Evolutionary conservation across 2,329 filamentous ascomycete species (phyloP).

Genomic region (Apiospora pterosperma): DNA sequence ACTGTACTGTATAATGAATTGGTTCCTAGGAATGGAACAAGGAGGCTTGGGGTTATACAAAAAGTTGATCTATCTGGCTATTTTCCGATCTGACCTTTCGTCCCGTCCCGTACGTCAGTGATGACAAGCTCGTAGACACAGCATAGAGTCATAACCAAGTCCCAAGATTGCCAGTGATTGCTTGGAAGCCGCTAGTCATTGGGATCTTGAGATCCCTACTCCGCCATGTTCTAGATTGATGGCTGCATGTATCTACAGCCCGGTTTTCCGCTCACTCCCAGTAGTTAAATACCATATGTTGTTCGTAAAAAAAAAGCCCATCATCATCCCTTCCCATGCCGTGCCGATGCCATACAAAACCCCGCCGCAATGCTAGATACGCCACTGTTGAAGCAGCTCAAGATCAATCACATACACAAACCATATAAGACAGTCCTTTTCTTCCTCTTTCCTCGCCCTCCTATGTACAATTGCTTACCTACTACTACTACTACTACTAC

Average conservation of each 20-base stretch:
- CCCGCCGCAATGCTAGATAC: constrained; percentile 3
- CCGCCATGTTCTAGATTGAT: not conserved
- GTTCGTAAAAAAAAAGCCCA: not conserved
- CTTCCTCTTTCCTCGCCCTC: not conserved
- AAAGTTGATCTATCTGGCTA: not conserved
- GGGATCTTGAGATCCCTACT: not conserved
- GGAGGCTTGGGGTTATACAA: not conserved
- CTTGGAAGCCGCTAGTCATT: not conserved
- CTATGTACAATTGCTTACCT: not conserved
- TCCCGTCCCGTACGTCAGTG: not conserved
- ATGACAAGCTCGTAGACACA: not conserved
- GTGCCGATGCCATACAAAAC: not conserved
- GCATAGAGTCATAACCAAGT: not conserved
- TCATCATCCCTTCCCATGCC: not conserved
- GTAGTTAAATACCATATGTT: constrained; percentile 1
- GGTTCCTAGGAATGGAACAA: not conserved
- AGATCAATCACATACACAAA: not conserved
- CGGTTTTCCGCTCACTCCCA: not conserved
- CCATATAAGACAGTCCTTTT: not conserved
- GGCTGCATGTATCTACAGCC: not conserved
- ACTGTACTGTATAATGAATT: not conserved
- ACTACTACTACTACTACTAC: not conserved
- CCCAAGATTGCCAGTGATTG: not conserved
- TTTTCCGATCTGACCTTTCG: not conserved
- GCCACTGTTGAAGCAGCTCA: constrained; percentile 9